Evolutionary conservation across 768 basidiomycete genomes (phyloP).

Genomic region (Phaeolepiota aurea): DNA sequence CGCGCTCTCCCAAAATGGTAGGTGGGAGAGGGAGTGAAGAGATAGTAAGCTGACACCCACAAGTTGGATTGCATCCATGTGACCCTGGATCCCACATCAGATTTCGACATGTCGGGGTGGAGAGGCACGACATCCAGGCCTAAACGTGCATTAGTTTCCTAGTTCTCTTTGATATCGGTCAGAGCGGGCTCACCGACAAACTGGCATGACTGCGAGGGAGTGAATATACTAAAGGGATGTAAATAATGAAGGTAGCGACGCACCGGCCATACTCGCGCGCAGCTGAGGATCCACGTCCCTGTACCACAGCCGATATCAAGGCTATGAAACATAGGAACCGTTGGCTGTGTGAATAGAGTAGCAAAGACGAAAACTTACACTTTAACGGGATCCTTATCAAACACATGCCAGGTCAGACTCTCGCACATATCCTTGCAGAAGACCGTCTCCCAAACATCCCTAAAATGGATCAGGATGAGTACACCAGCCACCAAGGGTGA

Average conservation of each 20-base stretch:
- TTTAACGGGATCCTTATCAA: constrained; percentile 48
- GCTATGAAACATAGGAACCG: no score
- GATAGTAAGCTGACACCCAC: constrained; percentile 41
- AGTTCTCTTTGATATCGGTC: constrained; percentile 13
- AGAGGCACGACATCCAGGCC: constrained; percentile 68
- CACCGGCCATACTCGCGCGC: constrained; percentile 57
- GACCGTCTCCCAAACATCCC: constrained; percentile 63
- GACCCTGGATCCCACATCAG: constrained; percentile 49
- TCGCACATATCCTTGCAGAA: constrained; percentile 45
- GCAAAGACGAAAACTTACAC: constrained; percentile 35
- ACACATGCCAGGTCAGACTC: constrained; percentile 59
- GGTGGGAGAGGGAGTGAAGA: no score
- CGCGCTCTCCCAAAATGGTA: no score
- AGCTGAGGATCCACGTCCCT: constrained; percentile 67
- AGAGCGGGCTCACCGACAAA: no score
- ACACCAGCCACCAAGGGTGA: background rate
- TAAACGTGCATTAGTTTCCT: background rate
- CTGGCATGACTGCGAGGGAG: constrained; percentile 33
- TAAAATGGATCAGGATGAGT: constrained; percentile 19
- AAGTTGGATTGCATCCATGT: constrained; percentile 72
- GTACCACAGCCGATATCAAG: constrained; percentile 75
- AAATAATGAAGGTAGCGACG: constrained; percentile 17
- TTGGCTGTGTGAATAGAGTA: constrained; percentile 2
- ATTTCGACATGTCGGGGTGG: constrained; percentile 56
- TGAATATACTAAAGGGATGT: constrained; percentile 6